A percentile compares a stretch with the other conserved stretches of the same genome.
Conservation (phyloP, 805 yeast genomes). For the Priceomyces haplophilus region DNA sequence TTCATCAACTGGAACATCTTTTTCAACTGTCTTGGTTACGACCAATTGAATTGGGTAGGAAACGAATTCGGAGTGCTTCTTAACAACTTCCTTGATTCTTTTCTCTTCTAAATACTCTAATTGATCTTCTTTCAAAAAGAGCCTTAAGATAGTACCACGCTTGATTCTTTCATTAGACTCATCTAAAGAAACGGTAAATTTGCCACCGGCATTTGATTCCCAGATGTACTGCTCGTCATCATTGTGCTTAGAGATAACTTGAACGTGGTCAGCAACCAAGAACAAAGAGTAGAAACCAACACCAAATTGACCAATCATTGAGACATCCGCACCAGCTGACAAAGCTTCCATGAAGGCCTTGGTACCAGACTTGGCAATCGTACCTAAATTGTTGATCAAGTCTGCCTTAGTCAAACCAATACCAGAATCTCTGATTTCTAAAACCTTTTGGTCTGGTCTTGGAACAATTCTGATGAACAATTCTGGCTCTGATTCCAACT, state of each 20-base stretch:
- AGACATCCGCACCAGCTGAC: conserved; percentile 98
- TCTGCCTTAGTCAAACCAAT: conserved; percentile 99
- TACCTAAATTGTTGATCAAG: conserved; percentile 97
- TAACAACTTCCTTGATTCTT: conserved; percentile 98
- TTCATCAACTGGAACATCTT: conserved; percentile 88
- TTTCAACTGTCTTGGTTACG: conserved; percentile 98
- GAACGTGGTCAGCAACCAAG: conserved; percentile 98
- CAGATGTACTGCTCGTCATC: conserved; percentile 99
- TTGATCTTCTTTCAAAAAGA: conserved; percentile 98
- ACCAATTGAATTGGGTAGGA: conserved; percentile 98
- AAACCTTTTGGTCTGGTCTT: conserved; percentile 85
- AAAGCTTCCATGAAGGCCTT: conserved; percentile 99
- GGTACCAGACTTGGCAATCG: conserved; percentile 99
- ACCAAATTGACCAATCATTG: conserved; percentile 99
- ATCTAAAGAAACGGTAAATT: conserved; percentile 93
- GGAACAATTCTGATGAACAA: conserved; percentile 97
- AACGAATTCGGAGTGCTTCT: conserved; percentile 99
- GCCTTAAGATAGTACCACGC: conserved; percentile 94
- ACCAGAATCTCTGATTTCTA: conserved; percentile 99
- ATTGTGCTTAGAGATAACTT: conserved; percentile 96
- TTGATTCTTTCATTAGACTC: conserved; percentile 79
- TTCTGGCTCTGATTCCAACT: conserved; percentile 93
- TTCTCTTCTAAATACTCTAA: conserved; percentile 98
- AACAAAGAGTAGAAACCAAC: conserved; percentile 99
- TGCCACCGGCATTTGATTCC: conserved; percentile 99